Conservation (phyloP, 2,329 filamentous ascomycete species). For the Colletotrichum lupini region DNA sequence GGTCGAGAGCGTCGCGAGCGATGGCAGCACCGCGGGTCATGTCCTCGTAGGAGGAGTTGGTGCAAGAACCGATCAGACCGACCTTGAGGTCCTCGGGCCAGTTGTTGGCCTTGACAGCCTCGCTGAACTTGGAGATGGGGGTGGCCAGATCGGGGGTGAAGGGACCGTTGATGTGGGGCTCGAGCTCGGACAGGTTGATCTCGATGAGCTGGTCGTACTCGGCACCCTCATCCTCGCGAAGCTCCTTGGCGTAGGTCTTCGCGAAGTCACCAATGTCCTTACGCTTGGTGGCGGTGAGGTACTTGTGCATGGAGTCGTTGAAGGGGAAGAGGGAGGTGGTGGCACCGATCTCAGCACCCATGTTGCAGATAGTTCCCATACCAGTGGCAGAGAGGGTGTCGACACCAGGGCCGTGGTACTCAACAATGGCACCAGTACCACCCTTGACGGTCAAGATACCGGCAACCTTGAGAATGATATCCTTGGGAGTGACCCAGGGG, state of each 20-base stretch:
- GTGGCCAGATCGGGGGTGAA: slow-evolving; percentile 84
- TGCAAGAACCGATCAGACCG: slow-evolving; percentile 82
- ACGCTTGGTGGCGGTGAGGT: slow-evolving; percentile 78
- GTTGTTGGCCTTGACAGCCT: slow-evolving; percentile 77
- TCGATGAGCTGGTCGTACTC: slow-evolving; percentile 82
- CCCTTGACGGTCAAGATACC: slow-evolving; percentile 83
- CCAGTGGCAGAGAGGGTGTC: slow-evolving; percentile 76
- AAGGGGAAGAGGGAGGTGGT: slow-evolving; percentile 83
- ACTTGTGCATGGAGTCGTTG: slow-evolving; percentile 84
- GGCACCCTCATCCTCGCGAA: slow-evolving; percentile 36
- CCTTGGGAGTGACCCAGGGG: slow-evolving; percentile 80
- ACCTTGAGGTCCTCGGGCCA: slow-evolving; percentile 84
- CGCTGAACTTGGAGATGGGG: slow-evolving; percentile 81
- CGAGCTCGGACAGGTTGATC: slow-evolving; percentile 78
- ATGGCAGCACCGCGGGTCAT: slow-evolving; percentile 91
- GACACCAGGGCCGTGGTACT: slow-evolving; percentile 73
- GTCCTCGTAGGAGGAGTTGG: slow-evolving; percentile 70
- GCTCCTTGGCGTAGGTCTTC: slow-evolving; percentile 62
- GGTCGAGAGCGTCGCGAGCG: slow-evolving; percentile 87
- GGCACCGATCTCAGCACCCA: slow-evolving; percentile 65
- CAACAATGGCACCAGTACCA: slow-evolving; percentile 78
- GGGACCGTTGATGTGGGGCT: slow-evolving; percentile 82
- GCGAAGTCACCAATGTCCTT: slow-evolving; percentile 75
- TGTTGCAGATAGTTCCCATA: slow-evolving; percentile 74
- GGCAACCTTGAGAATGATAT: slow-evolving; percentile 80